Evolutionary conservation across 208 protist genomes (phyloP), one percentile per base, ranked within the genome.

Genomic region (Tritrichomonas foetus): DNA sequence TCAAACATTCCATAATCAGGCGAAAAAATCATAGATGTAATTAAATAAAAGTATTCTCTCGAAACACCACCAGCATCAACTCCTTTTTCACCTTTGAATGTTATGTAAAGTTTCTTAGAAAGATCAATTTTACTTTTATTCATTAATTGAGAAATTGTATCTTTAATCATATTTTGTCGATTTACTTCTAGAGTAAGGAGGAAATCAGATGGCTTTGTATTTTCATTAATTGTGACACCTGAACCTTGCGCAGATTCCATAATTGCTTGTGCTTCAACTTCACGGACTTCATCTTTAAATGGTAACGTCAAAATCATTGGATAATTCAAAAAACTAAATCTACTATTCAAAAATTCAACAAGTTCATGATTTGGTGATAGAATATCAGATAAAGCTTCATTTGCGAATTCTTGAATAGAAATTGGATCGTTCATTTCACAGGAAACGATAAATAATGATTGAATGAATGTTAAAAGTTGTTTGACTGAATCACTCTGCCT

Each of bases 11-110:
- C 95, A 95, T 97, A 98, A 30, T 97, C 94, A 9, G 96, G 95
- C 92, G 98, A 96, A 66, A 99, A 98, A 39, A 99, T 94, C 84
- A 98, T 94, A n/a, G 95, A 50, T 22, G 97, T 84, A 30, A 98
- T 93, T 0, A 99, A 95, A 95, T 99, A 97, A 94, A 99, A 99
- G 93, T 99, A 99, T 94, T 99, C 98, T 93, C 98, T 98, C 93
- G 96, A 94, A n/a, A 99, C 94, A n/a, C 98, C 98, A 14, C 98
- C 98, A 78, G 97, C 97, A 94, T 99, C 98, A 44, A 99, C 96
- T 66, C 97, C 98, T 69, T 98, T 97, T 92, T 98, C 97, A 22
- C 97, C 97, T 9, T 96, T 93, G 94, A 98, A 98, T 41, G 96
- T 93, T n/a, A 98, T 96, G 61, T 96, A 97, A 22, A 98, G 93